Conservation (phyloP, 2,329 filamentous ascomycete species). For the Zasmidium cellare region DNA sequence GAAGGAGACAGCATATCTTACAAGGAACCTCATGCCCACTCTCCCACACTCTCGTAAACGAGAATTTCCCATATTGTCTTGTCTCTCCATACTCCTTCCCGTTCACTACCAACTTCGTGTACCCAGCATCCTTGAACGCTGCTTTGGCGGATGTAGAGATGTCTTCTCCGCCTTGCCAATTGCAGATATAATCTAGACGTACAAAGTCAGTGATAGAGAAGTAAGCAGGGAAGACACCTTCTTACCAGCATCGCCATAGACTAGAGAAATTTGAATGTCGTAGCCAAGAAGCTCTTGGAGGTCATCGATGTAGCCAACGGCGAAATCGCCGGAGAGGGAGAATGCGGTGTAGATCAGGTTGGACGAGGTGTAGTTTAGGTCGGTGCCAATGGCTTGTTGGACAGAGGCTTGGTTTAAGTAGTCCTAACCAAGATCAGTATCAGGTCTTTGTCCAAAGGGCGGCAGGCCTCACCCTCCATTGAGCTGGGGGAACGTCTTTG, state of each 20-base stretch:
- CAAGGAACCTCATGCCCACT: conserved; percentile 52
- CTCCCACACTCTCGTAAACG: conserved; percentile 51
- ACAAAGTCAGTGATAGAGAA: too few species aligned
- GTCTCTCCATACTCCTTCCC: conserved; percentile 51
- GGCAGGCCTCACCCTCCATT: too few species aligned
- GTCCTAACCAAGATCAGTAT: conserved; percentile 44
- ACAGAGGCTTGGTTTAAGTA: conserved; percentile 59
- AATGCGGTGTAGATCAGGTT: conserved; percentile 47
- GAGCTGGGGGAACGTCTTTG: conserved; percentile 58
- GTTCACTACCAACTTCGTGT: conserved; percentile 38
- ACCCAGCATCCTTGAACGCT: conserved; percentile 43
- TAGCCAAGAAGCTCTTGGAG: conserved; percentile 41
- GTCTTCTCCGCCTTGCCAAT: conserved; percentile 45
- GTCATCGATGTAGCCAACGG: conserved; percentile 48
- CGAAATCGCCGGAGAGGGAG: conserved; percentile 47
- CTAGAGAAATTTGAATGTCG: conserved; percentile 45
- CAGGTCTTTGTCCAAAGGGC: too few species aligned
- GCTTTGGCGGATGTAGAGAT: conserved; percentile 25
- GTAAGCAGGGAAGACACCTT: too few species aligned
- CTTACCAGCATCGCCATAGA: conserved; percentile 53
- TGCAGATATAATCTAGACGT: conserved; percentile 50
- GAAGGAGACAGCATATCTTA: too few species aligned
- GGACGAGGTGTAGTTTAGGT: conserved; percentile 56
- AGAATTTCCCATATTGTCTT: conserved; percentile 51
- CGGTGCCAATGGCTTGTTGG: conserved; percentile 58